These are phyloP conservation scores for Acorus calamus DNA, from an alignment of 106 monocot genomes.

Conservation along the genomic window DNA sequence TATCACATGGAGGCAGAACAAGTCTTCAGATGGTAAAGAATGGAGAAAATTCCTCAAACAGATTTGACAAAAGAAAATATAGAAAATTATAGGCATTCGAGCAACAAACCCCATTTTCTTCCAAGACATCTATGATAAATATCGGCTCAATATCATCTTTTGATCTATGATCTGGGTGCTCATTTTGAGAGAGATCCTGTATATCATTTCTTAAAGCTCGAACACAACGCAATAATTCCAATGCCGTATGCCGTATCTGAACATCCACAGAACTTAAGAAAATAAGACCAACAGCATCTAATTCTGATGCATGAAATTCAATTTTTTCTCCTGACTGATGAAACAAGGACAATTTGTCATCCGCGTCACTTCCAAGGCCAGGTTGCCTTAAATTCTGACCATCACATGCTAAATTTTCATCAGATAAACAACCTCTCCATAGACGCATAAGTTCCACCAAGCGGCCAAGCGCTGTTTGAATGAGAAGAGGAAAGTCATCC, in stretches of 20 bases:
- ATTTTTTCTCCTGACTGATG: slow-evolving; percentile 38
- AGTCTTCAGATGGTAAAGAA: not conserved
- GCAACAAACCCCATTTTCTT: slow-evolving; percentile 83
- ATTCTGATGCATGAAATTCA: slow-evolving; percentile 75
- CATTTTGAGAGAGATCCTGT: slow-evolving; percentile 32
- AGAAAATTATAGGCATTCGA: not conserved
- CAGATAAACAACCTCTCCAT: slow-evolving; percentile 88
- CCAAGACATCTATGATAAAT: slow-evolving; percentile 84
- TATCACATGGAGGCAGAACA: not conserved
- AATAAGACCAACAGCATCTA: slow-evolving; percentile 97
- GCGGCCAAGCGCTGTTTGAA: slow-evolving; percentile 81
- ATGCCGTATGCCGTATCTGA: slow-evolving; percentile 89
- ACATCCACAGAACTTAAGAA: slow-evolving; percentile 96
- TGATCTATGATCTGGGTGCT: slow-evolving; percentile 34
- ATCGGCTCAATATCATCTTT: slow-evolving; percentile 76
- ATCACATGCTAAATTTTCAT: slow-evolving; percentile 46
- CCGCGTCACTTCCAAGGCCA: slow-evolving; percentile 22
- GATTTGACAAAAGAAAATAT: not conserved
- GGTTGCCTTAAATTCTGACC: slow-evolving; percentile 33
- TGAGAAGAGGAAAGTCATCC: slow-evolving; percentile 95
- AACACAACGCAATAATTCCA: slow-evolving; percentile 80
- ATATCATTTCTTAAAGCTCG: slow-evolving; percentile 76
- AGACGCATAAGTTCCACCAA: slow-evolving; percentile 85
- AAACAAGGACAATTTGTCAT: slow-evolving; percentile 32
- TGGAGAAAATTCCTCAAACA: not conserved